Base-by-base conservation (phyloP, 305 asterid genomes). In the Euphrasia arctica region DNA sequence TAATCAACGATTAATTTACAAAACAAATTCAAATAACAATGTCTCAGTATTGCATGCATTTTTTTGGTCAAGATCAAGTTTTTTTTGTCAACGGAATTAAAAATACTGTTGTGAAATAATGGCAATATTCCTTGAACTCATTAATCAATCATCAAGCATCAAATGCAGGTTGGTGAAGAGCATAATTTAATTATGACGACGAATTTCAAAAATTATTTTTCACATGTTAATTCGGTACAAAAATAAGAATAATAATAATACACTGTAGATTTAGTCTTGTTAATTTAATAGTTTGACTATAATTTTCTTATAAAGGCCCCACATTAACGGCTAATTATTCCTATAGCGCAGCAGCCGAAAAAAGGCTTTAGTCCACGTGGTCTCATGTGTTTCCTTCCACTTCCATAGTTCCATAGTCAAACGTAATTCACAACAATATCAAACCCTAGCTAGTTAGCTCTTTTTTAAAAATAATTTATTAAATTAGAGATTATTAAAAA, bases 331-430 rank as follows among this genome's bases (percentile, higher is more conserved):
- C 65, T 34, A 62, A 70, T 57, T 70, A 77, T 77, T 72, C 68
- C 66, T 1, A 58, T 18, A 25, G 12, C 55, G 9, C 18, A 55
- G 77, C 54, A 54, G 69, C 66, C 68, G 54, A 42, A 65, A 75
- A 57, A 72, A 70, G 67, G 75, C 73, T 73, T 73, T 13, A 59
- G 62, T 78, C 85, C 85, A 80, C 76, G 88, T 82, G 88, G 80
- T 76, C 78, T 82, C 87, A 77, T 71, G 88, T 75, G 83, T 71
- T 72, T 66, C 76, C 69, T 66, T 76, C 59, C 27, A 25, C 27
- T 25, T 25, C 27, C 27, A 25, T 25, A 25, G 27, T n/a, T 49
- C 9, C 27, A 57, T 57, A 55, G 79, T 74, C 77, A 77, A 70
- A 67, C 59, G n/a, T 29, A 34, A 29, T 72, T 75, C 70, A 18